These are phyloP conservation scores for Backusella macrospora DNA, from an alignment of 192 early-diverging fungal genomes.

Conservation along the genomic window DNA sequence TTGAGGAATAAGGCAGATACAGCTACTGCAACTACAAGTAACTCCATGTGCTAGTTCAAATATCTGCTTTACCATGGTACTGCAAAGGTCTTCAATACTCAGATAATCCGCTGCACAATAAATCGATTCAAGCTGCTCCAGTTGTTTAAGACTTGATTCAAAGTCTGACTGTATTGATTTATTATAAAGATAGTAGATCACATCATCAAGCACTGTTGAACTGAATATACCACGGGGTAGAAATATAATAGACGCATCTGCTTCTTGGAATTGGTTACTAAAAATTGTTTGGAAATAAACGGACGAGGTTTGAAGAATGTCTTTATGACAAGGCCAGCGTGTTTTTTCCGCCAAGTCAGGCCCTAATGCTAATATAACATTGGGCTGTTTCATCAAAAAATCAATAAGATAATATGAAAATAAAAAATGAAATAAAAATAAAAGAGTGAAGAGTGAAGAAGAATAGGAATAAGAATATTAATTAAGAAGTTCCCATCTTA, in stretches of 20 bases:
- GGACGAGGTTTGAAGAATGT: constrained; percentile 17
- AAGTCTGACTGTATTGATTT: neutral
- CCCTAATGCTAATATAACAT: constrained; percentile 27
- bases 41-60: constrained; percentile 17
- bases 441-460: neutral
- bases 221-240: constrained; percentile 30
- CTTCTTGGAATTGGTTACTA: constrained; percentile 29
- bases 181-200: constrained; percentile 31
- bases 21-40: constrained; percentile 24
- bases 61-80: constrained; percentile 7
- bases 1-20: constrained; percentile 19
- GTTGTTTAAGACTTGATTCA: neutral
- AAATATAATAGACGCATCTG: constrained; percentile 22
- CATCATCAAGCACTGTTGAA: constrained; percentile 5
- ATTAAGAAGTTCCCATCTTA: neutral
- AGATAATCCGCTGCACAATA: constrained; percentile 36
- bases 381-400: neutral
- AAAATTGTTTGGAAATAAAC: constrained; percentile 39
- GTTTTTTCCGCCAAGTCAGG: constrained; percentile 3
- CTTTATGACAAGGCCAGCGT: constrained; percentile 25
- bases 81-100: constrained; percentile 28
- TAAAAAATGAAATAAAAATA: constrained; percentile 7
- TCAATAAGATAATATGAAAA: neutral
- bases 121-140: constrained; percentile 7
- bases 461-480: neutral